Percentiles rank a stretch among this genome's conserved stretches.
phyloP scores from a whole-genome alignment of 768 basidiomycete genomes.

The Pleurotus salmoneostramineus region DNA sequence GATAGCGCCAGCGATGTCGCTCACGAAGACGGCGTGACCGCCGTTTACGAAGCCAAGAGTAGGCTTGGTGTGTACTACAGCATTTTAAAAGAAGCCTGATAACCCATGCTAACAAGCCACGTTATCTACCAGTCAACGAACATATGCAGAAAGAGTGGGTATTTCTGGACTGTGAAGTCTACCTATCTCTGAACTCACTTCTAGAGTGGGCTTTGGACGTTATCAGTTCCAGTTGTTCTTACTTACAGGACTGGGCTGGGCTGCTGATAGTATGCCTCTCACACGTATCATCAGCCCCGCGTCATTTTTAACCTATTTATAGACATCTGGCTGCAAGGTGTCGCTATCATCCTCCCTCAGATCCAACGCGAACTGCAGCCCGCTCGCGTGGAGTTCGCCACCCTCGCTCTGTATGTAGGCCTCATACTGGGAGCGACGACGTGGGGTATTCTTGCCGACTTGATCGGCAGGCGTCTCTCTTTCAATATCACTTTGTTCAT shows the following conservation, averaged over 20 bases:
- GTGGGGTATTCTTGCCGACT: conserved; percentile 48
- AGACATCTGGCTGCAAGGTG: conserved; percentile 45
- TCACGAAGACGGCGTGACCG: neutral
- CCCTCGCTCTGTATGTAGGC: conserved; percentile 42
- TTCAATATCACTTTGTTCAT: conserved; percentile 36
- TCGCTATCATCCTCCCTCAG: conserved; percentile 41
- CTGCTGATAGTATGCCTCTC: conserved; percentile 36
- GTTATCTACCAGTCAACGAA: conserved; percentile 32
- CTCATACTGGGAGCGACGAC: conserved; percentile 43
- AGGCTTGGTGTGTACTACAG: neutral
- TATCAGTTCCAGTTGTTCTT: conserved; percentile 46
- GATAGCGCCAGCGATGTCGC: neutral
- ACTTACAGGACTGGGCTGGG: conserved; percentile 44
- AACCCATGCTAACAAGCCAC: neutral
- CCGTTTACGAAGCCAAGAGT: neutral
- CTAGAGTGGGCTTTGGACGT: conserved; percentile 45
- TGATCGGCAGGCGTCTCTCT: conserved; percentile 42
- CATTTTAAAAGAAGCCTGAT: neutral
- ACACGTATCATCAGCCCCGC: neutral
- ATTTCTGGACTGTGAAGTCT: neutral
- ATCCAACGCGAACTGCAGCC: conserved; percentile 40
- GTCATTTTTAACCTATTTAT: neutral
- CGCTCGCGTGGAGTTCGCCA: conserved; percentile 37
- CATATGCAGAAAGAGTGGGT: conserved; percentile 42
- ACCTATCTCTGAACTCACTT: neutral